Evolutionary conservation across 129 eudicot species (phyloP), one percentile per base, ranked within the genome.

Genomic region (Solidago caesia): DNA sequence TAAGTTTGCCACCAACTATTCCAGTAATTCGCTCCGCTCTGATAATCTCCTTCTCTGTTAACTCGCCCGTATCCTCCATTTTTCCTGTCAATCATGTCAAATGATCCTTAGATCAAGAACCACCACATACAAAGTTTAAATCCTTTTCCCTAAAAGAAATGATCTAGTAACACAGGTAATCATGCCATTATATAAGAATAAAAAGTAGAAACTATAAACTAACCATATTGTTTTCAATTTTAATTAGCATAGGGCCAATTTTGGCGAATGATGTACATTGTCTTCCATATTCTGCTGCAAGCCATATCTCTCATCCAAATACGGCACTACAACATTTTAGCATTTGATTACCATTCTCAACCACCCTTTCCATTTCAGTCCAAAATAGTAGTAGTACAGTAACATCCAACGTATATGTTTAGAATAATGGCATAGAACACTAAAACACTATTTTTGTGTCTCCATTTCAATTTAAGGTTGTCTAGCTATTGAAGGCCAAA

Each of bases 201-300:
- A 57, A 59, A 58, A 48, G 46, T 47, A 56, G 16, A 48, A 21
- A 48, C 8, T 57, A 67, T 46, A 43, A 72, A 75, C 81, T 27
- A 74, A 85, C 97, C 99, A 68, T 87, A 83, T 89, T 75, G 84
- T 94, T 94, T 85, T 88, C 85, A 96, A 94, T 88, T 77, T 67
- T 91, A 97, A 94, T 94, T 64, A 85, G 90, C 67, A 94, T 81
- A 8, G 99, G 99, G 41, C 99, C 99, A 0, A 94, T 77, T 79
- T 81, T 86, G 92, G 51, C 99, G 85, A 71, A 94, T 90, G 59
- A 97, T 94, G 79, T 94, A 94, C 99, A 94, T 94, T 42, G 99
- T 94, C 99, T 86, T 64, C 99, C 99, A 72, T 94, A 94, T 85
- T 94, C 99, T 70, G 99, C 99, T 15, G 99, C 99, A 68, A 97